A percentile compares a stretch with the other conserved stretches of the same genome.
phyloP scores from a whole-genome alignment of 495 filamentous ascomycete genomes.

The Podospora fimiseda region DNA sequence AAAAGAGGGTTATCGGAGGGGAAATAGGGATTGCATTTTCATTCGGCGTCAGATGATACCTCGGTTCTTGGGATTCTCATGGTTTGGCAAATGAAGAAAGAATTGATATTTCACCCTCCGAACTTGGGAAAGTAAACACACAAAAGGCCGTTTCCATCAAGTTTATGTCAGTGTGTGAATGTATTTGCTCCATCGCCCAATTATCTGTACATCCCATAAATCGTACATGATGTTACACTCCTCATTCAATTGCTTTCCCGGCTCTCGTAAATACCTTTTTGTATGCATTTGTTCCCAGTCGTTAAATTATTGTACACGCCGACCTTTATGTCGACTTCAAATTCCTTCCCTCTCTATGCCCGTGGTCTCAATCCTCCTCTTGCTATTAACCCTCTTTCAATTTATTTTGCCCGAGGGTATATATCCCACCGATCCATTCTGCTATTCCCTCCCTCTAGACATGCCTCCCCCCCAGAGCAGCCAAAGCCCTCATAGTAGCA shows the following conservation, averaged over 20 bases:
- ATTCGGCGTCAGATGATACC: constrained; percentile 33
- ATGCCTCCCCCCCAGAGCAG: constrained; percentile 31
- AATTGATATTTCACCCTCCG: constrained; percentile 32
- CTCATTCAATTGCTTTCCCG: too few relatives aligned
- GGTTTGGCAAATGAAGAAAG: constrained; percentile 28
- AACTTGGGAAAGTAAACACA: not conserved
- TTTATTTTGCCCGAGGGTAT: too few relatives aligned
- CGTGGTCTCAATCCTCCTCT: too few relatives aligned
- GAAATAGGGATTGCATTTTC: constrained; percentile 28
- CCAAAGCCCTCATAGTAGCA: constrained; percentile 72
- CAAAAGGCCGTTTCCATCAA: not conserved
- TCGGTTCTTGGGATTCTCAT: constrained; percentile 11
- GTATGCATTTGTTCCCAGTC: too few relatives aligned
- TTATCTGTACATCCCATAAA: too few relatives aligned
- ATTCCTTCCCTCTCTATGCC: not conserved
- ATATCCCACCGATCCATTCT: too few relatives aligned
- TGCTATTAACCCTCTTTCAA: too few relatives aligned
- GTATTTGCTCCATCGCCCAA: not conserved
- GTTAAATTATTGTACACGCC: too few relatives aligned
- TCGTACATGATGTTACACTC: too few relatives aligned
- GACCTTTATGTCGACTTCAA: too few relatives aligned
- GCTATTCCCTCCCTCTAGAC: not conserved
- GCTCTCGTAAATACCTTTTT: too few relatives aligned
- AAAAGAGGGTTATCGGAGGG: constrained; percentile 21
- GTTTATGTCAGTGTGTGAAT: not conserved